These are phyloP conservation scores for Fomes fomentarius DNA, from an alignment of 1,284 basidiomycete genomes.

Conservation along the genomic window DNA sequence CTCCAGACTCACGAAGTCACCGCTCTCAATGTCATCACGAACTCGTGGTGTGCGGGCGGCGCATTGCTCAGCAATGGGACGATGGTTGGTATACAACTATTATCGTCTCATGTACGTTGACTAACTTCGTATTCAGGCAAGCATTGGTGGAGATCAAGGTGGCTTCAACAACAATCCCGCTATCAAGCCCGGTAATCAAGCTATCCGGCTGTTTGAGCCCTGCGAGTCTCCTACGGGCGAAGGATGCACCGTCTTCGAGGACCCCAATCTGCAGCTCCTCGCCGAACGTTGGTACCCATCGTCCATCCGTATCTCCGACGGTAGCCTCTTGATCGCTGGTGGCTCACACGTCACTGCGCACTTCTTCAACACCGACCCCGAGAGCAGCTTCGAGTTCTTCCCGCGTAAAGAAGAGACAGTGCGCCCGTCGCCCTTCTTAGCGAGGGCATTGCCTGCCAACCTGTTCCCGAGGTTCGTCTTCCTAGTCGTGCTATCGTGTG, in stretches of 20 bases:
- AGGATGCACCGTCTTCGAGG: conserved; percentile 43
- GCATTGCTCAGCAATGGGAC: conserved; percentile 52
- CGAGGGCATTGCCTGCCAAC: conserved; percentile 27
- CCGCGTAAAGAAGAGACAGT: conserved; percentile 51
- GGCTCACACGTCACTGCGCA: conserved; percentile 39
- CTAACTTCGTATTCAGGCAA: conserved; percentile 38
- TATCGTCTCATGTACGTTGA: not conserved
- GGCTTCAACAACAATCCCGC: conserved; percentile 44
- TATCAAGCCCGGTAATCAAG: conserved; percentile 32
- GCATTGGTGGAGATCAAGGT: conserved; percentile 47
- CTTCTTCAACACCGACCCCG: conserved; percentile 45
- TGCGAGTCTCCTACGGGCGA: conserved; percentile 38
- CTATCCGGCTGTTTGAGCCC: conserved; percentile 41
- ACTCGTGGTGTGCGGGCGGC: conserved; percentile 59
- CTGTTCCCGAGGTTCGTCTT: conserved; percentile 29
- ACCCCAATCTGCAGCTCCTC: conserved; percentile 40
- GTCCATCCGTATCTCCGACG: conserved; percentile 44
- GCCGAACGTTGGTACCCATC: conserved; percentile 47
- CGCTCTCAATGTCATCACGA: conserved; percentile 46
- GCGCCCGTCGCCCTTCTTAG: conserved; percentile 50
- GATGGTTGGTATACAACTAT: conserved; percentile 36
- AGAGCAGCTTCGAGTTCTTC: conserved; percentile 56
- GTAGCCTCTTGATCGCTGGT: conserved; percentile 44
- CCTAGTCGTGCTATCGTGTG: not conserved
- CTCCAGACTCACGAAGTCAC: conserved; percentile 39